Evolutionary conservation across 2,329 filamentous ascomycete genomes (phyloP), one percentile per base, ranked within the genome.

Genomic region (Scolecobasidium constrictum): DNA sequence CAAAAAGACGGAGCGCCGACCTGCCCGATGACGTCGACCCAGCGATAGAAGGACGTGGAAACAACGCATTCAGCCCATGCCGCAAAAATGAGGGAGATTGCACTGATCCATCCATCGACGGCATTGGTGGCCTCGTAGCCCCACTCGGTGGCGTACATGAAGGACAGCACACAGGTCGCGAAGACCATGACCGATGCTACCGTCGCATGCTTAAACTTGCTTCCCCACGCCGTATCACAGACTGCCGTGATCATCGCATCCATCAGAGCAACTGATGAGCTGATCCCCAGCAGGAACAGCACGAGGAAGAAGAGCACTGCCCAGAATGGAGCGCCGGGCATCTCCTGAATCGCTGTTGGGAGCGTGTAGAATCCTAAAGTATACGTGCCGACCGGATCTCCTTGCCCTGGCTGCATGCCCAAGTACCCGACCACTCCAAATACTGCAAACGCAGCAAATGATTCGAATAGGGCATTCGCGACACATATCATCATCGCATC

Each of bases 251-350:
- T 68, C 4, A 71, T 62, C 4, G 71, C 72, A 49, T 77, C 74
- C 5, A 77, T 56, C 71, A 77, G 75, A 38, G 72, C 73, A 45
- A 77, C 77, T 1, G 73, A 70, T 0, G 73, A 77, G 46, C 68
- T 73, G 50, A 74, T 74, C 0, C 74, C 73, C 0, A 77, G 64
- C 1, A 77, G 68, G 46, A 76, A 67, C 5, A 77, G 62, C 0
- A n/a, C n/a, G n/a, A n/a, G n/a, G n/a, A n/a, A n/a, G n/a, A n/a
- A n/a, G n/a, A n/a, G n/a, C n/a, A n/a, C n/a, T n/a, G n/a, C n/a
- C n/a, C n/a, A n/a, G n/a, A n/a, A n/a, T n/a, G n/a, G n/a, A n/a
- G n/a, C n/a, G n/a, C n/a, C n/a, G n/a, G n/a, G n/a, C n/a, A n/a
- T n/a, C n/a, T n/a, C n/a, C n/a, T n/a, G n/a, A n/a, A n/a, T n/a